Evolutionary conservation across 768 basidiomycete genomes (phyloP), one percentile per base, ranked within the genome.

Genomic region (Russula sp.): DNA sequence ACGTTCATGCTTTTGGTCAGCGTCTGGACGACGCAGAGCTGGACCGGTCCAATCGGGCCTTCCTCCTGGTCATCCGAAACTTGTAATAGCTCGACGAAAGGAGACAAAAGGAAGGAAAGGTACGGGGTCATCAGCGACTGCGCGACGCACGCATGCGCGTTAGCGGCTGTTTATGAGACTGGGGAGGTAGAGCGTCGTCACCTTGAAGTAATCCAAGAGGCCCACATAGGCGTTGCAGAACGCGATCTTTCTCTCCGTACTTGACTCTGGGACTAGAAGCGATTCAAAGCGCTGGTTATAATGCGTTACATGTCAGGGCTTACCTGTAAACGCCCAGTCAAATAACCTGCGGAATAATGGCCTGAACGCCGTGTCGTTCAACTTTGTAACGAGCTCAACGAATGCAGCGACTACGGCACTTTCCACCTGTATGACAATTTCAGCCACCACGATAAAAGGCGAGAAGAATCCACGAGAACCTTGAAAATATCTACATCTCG

Each of bases 51-150:
- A 45, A 72, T 34, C 10, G 36, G 11, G 57, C n/a, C 18, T 3
- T 53, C 51, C 2, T 68, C 57, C 4, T 70, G 73, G 13, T 73
- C 61, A 13, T 74, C 67, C 66, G 79, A 88, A 5, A 75, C 70
- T 46, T 81, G 77, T 41, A 98, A 76, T 1, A 83, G 73, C 48
- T 87, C 83, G 49, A 82, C 72, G 48, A 90, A 82, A 10, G 90
- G 82, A 61, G 80, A 79, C 43, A 93, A 71, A 48, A 93, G 72
- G 73, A 86, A 86, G 8, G 86, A 80, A 80, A 93, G 89, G 74
- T 98, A 98, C 0, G 95, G 92, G 16, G 87, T 90, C 83, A 98
- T 93, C 68, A 98, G 77, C 25, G 77, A 83, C 90, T 93, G 32
- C 13, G 45, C 50, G n/a, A 46, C 43, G 2, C 18, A 45, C 41